Evolutionary conservation across 176 grass and related monocot species (phyloP), one percentile per base, ranked within the genome.

Genomic region (Otatea glauca): DNA sequence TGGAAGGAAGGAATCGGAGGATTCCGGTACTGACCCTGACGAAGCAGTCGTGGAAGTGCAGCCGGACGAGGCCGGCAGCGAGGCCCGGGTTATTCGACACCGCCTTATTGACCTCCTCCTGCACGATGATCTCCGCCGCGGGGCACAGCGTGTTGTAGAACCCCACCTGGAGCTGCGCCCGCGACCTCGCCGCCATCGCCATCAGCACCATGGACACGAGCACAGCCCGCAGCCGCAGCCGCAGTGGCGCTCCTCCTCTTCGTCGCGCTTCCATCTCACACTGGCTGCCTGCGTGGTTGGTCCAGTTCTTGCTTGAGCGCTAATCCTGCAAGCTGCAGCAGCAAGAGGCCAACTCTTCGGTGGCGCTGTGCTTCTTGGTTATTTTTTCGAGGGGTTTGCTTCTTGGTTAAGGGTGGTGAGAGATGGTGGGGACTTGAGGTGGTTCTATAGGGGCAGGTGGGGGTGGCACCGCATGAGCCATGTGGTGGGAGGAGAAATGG

Each of bases 1-100:
- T 69, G 43, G 41, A 51, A 45, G 34, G 65, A 70, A 16, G 24
- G 38, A 69, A 65, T 16, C 18, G 66, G 56, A 60, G 58, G 54
- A 41, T 71, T 39, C 12, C 5, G 17, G 65, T 16, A 77, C 71
- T 35, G 47, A 97, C 94, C 87, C 89, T 86, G 86, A 97, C 90
- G 89, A 97, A 97, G 82, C 95, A 97, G 81, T 97, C 95, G 74
- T 97, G 95, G 77, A 97, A 97, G 70, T 94, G 92, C 87, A 97
- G 90, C 18, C 94, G 86, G 69, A 94, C 41, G 54, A 97, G 87
- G 6, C 86, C 62, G 44, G 92, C 92, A 18, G 81, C 92, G 5
- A 87, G 9, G 50, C 78, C 85, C 11, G 88, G 75, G 74, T 66
- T 78, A 4, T 37, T 38, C 11, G 77, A 87, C 35, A 77, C 79